Evolutionary conservation across 2,329 filamentous ascomycete species (phyloP).

Genomic region (Cryphonectria parasitica): DNA sequence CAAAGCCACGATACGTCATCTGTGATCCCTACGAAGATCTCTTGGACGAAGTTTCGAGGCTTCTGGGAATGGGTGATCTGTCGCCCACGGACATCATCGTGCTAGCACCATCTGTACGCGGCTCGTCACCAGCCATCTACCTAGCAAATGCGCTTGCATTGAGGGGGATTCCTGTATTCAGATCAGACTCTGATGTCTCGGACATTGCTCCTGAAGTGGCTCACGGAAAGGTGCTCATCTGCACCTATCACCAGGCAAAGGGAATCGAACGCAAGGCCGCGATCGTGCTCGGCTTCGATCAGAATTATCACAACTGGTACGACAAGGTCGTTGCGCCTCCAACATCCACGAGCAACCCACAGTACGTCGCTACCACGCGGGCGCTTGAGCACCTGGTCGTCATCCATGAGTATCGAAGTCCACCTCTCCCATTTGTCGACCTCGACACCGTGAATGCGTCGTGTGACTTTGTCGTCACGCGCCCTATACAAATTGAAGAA

Average conservation of each 20-base stretch:
- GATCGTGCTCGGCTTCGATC: constrained; percentile 25
- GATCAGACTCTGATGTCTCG: constrained; percentile 28
- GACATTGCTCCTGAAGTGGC: constrained; percentile 26
- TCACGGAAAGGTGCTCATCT: constrained; percentile 25
- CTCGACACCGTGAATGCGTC: constrained; percentile 16
- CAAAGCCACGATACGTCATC: constrained; percentile 25
- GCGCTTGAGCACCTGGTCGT: constrained; percentile 26
- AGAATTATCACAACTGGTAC: constrained; percentile 24
- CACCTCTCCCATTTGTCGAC: constrained; percentile 24
- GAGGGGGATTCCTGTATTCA: constrained; percentile 22
- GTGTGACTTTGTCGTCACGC: constrained; percentile 18
- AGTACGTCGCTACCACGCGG: constrained; percentile 26
- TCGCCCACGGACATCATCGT: constrained; percentile 24
- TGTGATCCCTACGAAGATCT: constrained; percentile 23
- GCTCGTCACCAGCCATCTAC: constrained; percentile 12
- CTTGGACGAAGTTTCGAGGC: constrained; percentile 16
- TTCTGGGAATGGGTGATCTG: constrained; percentile 9
- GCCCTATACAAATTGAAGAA: constrained; percentile 7
- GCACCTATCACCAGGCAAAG: constrained; percentile 29
- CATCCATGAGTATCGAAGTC: constrained; percentile 18
- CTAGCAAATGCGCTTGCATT: constrained; percentile 23
- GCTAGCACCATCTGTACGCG: constrained; percentile 25
- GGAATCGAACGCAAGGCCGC: constrained; percentile 27
- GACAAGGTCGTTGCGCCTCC: constrained; percentile 13
- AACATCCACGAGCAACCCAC: constrained; percentile 18